A percentile compares a stretch with the other conserved stretches of the same genome.
Conservation (phyloP, 352 stramenopile species). For the Globisporangium sylvaticum region DNA sequence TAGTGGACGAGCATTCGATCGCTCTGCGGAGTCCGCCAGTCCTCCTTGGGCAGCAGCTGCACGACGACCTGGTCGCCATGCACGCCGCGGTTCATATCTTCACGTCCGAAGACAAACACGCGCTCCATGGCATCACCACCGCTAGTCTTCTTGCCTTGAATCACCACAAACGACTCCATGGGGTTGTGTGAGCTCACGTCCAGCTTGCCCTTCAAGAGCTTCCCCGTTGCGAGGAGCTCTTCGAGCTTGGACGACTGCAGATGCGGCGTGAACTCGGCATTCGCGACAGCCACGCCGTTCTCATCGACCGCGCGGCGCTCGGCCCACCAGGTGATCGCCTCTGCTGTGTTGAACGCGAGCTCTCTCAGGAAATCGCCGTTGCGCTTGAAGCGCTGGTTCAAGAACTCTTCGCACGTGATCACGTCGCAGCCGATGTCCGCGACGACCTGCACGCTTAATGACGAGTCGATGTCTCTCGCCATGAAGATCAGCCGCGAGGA, state of each 20-base stretch:
- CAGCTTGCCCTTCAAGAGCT: slow-evolving; percentile 45
- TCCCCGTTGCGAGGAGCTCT: slow-evolving; percentile 26
- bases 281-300: slow-evolving; percentile 18
- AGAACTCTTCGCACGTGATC: slow-evolving; percentile 53
- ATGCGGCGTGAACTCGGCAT: slow-evolving; percentile 59
- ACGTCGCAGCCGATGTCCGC: slow-evolving; percentile 38
- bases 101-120: slow-evolving; percentile 69
- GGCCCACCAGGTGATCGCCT: slow-evolving; percentile 46
- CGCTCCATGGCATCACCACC: slow-evolving; percentile 28
- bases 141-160: slow-evolving; percentile 29
- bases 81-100: slow-evolving; percentile 95
- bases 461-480: slow-evolving; percentile 43
- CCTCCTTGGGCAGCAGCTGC: slow-evolving; percentile 76
- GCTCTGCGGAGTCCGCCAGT: slow-evolving; percentile 74
- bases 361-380: slow-evolving; percentile 45
- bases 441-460: slow-evolving; percentile 33
- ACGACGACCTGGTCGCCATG: slow-evolving; percentile 97
- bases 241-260: slow-evolving; percentile 31
- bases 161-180: slow-evolving; percentile 66
- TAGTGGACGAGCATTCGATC: slow-evolving; percentile 74
- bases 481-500: slow-evolving; percentile 51
- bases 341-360: slow-evolving; percentile 55
- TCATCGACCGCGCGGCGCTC: slow-evolving; percentile 22
- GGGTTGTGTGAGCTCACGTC: slow-evolving; percentile 73
- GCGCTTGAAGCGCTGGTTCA: slow-evolving; percentile 35